These are phyloP conservation scores for Mycosphaerella sp. DNA, from an alignment of 2,329 filamentous ascomycete genomes.

Conservation along the genomic window DNA sequence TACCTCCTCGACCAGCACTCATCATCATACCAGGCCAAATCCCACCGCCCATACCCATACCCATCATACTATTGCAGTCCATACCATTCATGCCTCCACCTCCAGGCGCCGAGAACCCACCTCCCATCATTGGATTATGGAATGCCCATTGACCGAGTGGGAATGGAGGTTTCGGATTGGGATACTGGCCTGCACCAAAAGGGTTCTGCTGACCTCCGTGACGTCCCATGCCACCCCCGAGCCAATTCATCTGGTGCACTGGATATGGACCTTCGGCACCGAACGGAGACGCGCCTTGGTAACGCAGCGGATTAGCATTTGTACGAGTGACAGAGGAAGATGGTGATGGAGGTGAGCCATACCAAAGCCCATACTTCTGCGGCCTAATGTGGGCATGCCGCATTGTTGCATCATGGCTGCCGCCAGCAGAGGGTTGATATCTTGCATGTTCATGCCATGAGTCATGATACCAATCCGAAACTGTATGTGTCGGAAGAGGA, in stretches of 20 bases:
- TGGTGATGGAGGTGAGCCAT: background rate
- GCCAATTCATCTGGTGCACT: conserved; percentile 22
- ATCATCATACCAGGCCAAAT: background rate
- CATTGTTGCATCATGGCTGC: conserved; percentile 6
- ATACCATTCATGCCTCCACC: background rate
- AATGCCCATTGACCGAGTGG: conserved; percentile 6
- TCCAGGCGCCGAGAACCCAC: background rate
- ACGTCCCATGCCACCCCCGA: conserved; percentile 10
- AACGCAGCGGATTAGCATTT: background rate
- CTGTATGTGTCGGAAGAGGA: background rate
- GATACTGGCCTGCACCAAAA: conserved; percentile 19
- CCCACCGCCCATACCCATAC: background rate
- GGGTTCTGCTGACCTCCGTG: conserved; percentile 8
- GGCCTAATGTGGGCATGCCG: conserved; percentile 13
- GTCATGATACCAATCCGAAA: background rate
- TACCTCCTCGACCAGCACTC: background rate
- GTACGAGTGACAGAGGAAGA: too few relatives aligned
- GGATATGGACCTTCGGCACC: conserved; percentile 13
- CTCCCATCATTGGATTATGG: background rate
- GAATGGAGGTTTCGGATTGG: conserved; percentile 13
- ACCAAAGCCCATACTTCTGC: conserved; percentile 13
- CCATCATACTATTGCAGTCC: background rate
- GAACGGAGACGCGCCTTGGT: conserved; percentile 14
- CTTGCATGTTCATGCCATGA: background rate
- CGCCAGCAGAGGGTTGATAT: conserved; percentile 1